Evolutionary conservation across 208 protist genomes (phyloP).

Genomic region (Entamoeba moshkovskii): DNA sequence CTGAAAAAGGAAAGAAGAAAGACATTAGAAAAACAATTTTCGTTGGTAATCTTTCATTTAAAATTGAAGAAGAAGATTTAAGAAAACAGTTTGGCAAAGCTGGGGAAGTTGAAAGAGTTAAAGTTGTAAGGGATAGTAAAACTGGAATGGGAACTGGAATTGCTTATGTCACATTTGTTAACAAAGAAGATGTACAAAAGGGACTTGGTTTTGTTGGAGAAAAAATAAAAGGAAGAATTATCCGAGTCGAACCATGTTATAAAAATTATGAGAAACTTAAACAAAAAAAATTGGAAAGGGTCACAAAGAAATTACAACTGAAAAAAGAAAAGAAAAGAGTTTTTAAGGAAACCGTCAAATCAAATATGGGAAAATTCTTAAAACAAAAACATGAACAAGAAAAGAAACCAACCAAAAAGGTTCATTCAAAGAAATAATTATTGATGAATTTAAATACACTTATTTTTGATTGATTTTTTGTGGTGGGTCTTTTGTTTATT

Average conservation of each 20-base stretch:
- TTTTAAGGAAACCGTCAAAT: neutral
- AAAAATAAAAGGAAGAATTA: neutral
- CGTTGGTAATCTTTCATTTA: neutral
- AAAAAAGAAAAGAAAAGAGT: neutral
- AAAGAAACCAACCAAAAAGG: no score
- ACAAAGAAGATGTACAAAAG: neutral
- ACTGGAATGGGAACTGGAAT: neutral
- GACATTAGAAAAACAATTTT: neutral
- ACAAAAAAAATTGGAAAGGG: neutral
- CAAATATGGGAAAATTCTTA: neutral
- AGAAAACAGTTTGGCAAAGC: neutral
- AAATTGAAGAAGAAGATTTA: neutral
- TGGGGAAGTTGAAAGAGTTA: neutral
- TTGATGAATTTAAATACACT: no score
- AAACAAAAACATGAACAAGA: no score
- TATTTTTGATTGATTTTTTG: no score
- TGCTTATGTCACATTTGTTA: neutral
- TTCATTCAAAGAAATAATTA: no score
- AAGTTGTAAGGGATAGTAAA: neutral
- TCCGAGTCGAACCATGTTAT: neutral
- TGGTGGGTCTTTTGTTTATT: no score
- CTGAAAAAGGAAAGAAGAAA: neutral
- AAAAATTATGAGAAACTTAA: neutral
- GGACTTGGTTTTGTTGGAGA: neutral
- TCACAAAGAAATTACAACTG: neutral